A percentile compares a stretch with the other conserved stretches of the same genome.
phyloP scores from a whole-genome alignment of 495 filamentous ascomycete genomes.

The Neurospora terricola region DNA sequence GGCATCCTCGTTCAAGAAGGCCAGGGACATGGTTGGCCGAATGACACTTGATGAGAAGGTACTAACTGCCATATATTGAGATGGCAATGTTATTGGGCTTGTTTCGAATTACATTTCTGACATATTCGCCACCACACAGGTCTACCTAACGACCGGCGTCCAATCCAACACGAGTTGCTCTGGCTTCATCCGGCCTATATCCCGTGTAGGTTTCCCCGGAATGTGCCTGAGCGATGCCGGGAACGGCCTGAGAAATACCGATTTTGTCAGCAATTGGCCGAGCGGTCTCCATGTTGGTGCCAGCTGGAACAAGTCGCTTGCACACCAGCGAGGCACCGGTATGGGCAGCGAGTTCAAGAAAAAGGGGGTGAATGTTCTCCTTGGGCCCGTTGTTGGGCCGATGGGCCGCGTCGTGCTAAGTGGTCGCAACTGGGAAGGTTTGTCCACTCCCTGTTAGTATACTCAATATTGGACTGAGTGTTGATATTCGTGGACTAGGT shows the following conservation, averaged over 20 bases:
- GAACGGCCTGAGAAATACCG: constrained; percentile 48
- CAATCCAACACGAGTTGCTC: constrained; percentile 37
- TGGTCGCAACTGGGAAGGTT: constrained; percentile 49
- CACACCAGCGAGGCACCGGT: constrained; percentile 34
- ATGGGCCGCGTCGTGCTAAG: constrained; percentile 40
- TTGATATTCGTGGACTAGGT: constrained; percentile 14
- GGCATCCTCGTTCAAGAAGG: constrained; percentile 42
- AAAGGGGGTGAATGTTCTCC: constrained; percentile 56
- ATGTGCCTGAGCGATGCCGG: constrained; percentile 56
- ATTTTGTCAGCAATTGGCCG: constrained; percentile 51
- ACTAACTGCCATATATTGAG: constrained; percentile 25
- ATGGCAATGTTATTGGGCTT: background rate
- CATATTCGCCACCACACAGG: constrained; percentile 28
- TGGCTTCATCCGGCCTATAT: constrained; percentile 42
- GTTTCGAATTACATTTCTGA: too few species aligned
- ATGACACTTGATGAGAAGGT: constrained; percentile 56
- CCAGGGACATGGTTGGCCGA: constrained; percentile 41
- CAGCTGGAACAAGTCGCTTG: constrained; percentile 47
- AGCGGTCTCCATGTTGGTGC: constrained; percentile 49
- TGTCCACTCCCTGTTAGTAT: background rate
- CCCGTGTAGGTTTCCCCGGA: constrained; percentile 49
- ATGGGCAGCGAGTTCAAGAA: constrained; percentile 50
- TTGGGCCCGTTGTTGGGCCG: constrained; percentile 56
- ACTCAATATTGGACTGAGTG: background rate
- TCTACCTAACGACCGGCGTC: constrained; percentile 43